Evolutionary conservation across 1,139 yeast species (phyloP), one percentile per base, ranked within the genome.

Genomic region (Protomyces macrosporus): DNA sequence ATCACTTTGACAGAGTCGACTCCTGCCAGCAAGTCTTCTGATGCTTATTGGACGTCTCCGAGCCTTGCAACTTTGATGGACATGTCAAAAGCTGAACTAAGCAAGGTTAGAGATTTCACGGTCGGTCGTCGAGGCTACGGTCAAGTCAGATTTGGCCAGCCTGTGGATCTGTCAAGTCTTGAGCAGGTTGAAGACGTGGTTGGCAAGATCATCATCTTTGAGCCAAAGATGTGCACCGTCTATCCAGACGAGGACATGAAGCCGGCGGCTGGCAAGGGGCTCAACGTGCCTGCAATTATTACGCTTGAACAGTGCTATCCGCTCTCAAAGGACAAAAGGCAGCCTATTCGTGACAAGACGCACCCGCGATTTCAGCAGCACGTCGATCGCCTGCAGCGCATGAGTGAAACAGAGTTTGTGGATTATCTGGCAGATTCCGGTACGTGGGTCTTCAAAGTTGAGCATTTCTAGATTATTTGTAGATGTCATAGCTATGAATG

Each of bases 41-140:
- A 93, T 1, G n/a, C 51, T 34, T 95, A 91, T 75, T 93, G 96
- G 90, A 86, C 86, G 59, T 82, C 88, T 1, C 98, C 98, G 32
- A 78, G 90, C 3, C 72, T 86, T 55, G 81, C 84, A 6, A 84
- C 84, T 63, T 77, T 93, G 65, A 80, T 82, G 65, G 76, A 80
- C 52, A 79, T 82, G 79, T 74, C 90, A 0, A 77, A 88, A 55
- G 76, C 83, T 9, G 87, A 88, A 67, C 80, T 90, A 59, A 83
- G 87, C 65, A 72, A 81, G 10, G 86, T 93, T n/a, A 70, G 78
- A 36, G 77, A 84, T 66, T 86, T 91, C 73, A 82, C 81, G 36
- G 84, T 95, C 65, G 98, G 98, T 2, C 85, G 96, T 68, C 81
- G 82, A 68, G 87, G 88, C 55, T 84, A 78, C 72, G 99, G 98